Base-by-base conservation (phyloP, 192 early-diverging fungal genomes). In the Entrophospora sp. region DNA sequence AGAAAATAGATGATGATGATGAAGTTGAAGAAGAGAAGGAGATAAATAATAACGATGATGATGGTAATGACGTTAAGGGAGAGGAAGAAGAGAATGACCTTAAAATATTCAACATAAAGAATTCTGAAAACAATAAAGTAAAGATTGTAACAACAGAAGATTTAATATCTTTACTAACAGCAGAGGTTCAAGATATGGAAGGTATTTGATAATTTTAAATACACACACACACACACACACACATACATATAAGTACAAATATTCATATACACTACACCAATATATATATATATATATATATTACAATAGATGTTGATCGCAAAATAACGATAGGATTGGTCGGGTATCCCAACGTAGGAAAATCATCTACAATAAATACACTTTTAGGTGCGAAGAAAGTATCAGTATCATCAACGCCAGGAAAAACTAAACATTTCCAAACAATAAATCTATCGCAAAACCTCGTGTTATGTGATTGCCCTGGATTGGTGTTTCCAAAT, bases 361-460 rank as follows among this genome's bases (percentile, higher is more conserved):
- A 99, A 77, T 95, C 92, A 27, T 95, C 92, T 48, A 99, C 96
- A 24, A 90, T 99, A 73, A 99, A 99, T 79, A 93, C 96, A 13
- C 79, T 99, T 31, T 84, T 95, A 52, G 96, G 96, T 12, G 83
- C 93, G 34, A 96, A 96, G 69, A 79, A 85, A 45, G 97, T 99
- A 28, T 91, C 96, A 5, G 95, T 99, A 16, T 90, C 91, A 10
- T 82, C 97, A 30, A 99, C 95, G 20, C 97, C 97, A 20, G 97
- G 97, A 67, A 99, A 98, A 69, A 99, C 97, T 61, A 98, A 98
- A 81, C 97, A 99, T 74, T 99, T 99, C 80, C 97, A 99, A 79
- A 97, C 97, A 32, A 92, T 99, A 65, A 89, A 94, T 49, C 80
- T 99, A 69, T 90, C 91, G 2, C 81, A 86, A 55, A 71, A 77